Conservation (phyloP, 1,284 basidiomycete species). For the Marasmius tenuissimus region DNA sequence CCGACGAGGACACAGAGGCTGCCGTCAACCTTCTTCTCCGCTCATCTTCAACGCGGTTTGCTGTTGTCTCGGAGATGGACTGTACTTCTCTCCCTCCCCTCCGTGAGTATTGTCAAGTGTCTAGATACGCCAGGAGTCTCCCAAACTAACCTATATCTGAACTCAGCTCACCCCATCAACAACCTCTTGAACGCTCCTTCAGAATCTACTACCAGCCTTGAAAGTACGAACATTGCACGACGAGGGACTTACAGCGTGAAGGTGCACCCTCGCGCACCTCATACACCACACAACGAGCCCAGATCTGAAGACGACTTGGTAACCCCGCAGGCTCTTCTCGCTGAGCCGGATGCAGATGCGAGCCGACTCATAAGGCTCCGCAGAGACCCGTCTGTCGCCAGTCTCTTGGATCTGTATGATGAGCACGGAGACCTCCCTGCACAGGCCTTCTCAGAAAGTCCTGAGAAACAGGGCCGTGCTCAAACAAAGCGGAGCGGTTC, state of each 20-base stretch:
- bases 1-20: slow-evolving; percentile 56
- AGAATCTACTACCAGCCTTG: slow-evolving; percentile 45
- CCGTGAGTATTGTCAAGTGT: slow-evolving; percentile 49
- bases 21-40: slow-evolving; percentile 64
- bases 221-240: slow-evolving; percentile 46
- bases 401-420: slow-evolving; percentile 70
- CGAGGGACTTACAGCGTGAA: slow-evolving; percentile 70
- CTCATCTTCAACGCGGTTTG: slow-evolving; percentile 67
- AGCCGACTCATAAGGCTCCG: slow-evolving; percentile 59
- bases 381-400: slow-evolving; percentile 74
- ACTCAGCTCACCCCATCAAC: slow-evolving; percentile 66
- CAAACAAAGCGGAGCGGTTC: slow-evolving; percentile 64
- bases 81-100: slow-evolving; percentile 60
- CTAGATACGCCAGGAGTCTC: not conserved
- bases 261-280: slow-evolving; percentile 59
- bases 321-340: slow-evolving; percentile 16
- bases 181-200: slow-evolving; percentile 47
- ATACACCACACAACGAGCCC: slow-evolving; percentile 57
- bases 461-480: slow-evolving; percentile 45
- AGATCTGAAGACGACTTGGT: slow-evolving; percentile 22
- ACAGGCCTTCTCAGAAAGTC: slow-evolving; percentile 64
- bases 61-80: slow-evolving; percentile 53
- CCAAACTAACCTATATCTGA: not conserved
- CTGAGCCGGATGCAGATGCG: slow-evolving; percentile 44
- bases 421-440: slow-evolving; percentile 62